These are phyloP conservation scores for Amanita muscaria DNA, from an alignment of 768 basidiomycete species.

Conservation along the genomic window DNA sequence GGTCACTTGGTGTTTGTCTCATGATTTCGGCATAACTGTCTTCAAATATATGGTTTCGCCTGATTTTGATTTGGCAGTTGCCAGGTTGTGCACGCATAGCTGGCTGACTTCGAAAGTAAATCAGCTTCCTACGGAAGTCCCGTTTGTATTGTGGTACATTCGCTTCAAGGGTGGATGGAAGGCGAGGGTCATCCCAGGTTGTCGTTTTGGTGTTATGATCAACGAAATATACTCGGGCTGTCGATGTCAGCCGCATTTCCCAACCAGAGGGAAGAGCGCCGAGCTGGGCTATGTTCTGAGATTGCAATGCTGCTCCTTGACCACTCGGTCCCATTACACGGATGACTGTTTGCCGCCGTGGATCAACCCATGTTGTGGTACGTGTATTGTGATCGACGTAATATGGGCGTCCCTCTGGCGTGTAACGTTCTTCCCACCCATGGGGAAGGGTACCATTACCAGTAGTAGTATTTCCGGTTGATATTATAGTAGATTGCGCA, in stretches of 20 bases:
- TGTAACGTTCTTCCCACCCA: slow-evolving; percentile 99
- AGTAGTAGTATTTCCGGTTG: slow-evolving; percentile 45
- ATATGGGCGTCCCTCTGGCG: slow-evolving; percentile 96
- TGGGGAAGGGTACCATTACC: slow-evolving; percentile 86
- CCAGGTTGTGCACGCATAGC: slow-evolving; percentile 97
- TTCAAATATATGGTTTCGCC: slow-evolving; percentile 97
- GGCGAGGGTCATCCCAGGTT: slow-evolving; percentile 97
- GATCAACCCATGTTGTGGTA: slow-evolving; percentile 99
- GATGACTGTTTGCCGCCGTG: slow-evolving; percentile 91
- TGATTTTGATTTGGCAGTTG: slow-evolving; percentile 98
- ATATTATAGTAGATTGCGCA: slow-evolving; percentile 30
- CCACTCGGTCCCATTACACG: slow-evolving; percentile 95
- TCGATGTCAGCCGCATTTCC: slow-evolving; percentile 99
- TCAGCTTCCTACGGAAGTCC: slow-evolving; percentile 97
- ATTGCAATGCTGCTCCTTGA: slow-evolving; percentile 79
- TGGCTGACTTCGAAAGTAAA: slow-evolving; percentile 98
- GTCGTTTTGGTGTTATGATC: slow-evolving; percentile 99
- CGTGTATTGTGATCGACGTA: slow-evolving; percentile 99
- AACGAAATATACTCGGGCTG: slow-evolving; percentile 98
- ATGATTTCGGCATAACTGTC: slow-evolving; percentile 99
- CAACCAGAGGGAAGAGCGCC: slow-evolving; percentile 96
- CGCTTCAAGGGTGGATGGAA: slow-evolving; percentile 89
- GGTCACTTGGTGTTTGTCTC: slow-evolving; percentile 95
- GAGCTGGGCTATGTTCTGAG: slow-evolving; percentile 93
- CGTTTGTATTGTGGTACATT: slow-evolving; percentile 99